Base-by-base conservation (phyloP, 352 stramenopile species). In the Halophytophthora polymorphica region DNA sequence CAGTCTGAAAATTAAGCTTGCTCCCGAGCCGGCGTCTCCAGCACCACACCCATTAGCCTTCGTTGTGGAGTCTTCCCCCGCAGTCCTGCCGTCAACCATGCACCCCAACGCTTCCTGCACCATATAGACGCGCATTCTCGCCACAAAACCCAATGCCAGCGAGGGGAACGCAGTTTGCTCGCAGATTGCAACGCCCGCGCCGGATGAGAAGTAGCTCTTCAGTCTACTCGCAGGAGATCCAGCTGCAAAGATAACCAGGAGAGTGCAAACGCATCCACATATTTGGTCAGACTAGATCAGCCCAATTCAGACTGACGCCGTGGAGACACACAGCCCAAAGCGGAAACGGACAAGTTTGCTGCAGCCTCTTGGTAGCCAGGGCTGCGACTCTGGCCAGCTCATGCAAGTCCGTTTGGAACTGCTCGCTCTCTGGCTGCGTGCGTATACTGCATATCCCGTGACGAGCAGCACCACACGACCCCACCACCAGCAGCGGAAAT, bases 91-190 rank as follows among this genome's bases (percentile, higher is more conserved):
- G 6, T 37, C n/a, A 1, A 54, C 17, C 50, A 88, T 59, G 13
- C 33, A 37, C 11, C 45, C 39, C 1, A 90, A 50, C 46, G 86
- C 74, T 28, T 76, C 63, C 33, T 73, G 69, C 23, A 89, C 44
- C 0, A 82, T 47, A 29, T 73, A 64, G 6, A 76, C 38, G 7
- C 74, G 57, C 34, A 88, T 61, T 43, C 77, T 88, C 22, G 70
- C 62, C 10, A 88, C 46, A 40, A 87, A 85, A 51, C 88, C 81
- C 19, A 90, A 43, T 8, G 83, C 66, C 13, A 92, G 53, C 14
- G 81, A 88, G 7, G 75, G 77, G 36, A 92, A 82, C 28, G 74
- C 71, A 0, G 70, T 84, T 58, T 89, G 76, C 6, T 92, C 78
- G 46, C 81, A 88, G n/a, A 90, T 47, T 1, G 47, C 47, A 12